Percentiles rank a stretch among this genome's conserved stretches.
Evolutionary conservation across 331 rosid genomes (phyloP).

Genomic region (Cydonia oblonga): DNA sequence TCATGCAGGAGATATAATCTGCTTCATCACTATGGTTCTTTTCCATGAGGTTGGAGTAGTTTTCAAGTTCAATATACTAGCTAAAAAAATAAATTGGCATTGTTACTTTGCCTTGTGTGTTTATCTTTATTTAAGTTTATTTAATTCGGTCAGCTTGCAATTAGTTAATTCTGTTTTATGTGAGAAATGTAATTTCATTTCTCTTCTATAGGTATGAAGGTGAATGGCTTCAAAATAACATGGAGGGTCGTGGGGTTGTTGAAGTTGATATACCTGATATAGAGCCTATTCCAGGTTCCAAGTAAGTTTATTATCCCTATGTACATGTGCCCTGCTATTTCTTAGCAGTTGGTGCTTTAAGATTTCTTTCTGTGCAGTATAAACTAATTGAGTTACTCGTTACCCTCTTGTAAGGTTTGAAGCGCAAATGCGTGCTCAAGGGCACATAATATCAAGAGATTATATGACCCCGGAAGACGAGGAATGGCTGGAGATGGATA

Average conservation of each 20-base stretch:
- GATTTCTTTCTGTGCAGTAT: conserved; percentile 2
- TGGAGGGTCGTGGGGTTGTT: conserved; percentile 89
- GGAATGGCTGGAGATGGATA: conserved; percentile 92
- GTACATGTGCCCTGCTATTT: not conserved
- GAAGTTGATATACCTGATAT: conserved; percentile 85
- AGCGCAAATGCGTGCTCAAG: conserved; percentile 79
- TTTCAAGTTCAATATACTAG: not conserved
- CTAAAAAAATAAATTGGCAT: not conserved
- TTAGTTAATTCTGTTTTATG: conserved; percentile 8
- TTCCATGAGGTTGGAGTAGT: not conserved
- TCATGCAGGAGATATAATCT: not conserved
- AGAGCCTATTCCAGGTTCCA: conserved; percentile 89
- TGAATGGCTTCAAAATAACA: conserved; percentile 82
- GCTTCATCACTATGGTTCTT: not conserved
- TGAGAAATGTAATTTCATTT: conserved; percentile 5
- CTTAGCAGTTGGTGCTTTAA: not conserved
- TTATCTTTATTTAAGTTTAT: not conserved
- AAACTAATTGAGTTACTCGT: conserved; percentile 17
- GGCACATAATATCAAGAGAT: conserved; percentile 65
- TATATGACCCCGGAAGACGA: conserved; percentile 68
- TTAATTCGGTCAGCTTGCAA: not conserved
- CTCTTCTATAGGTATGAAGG: conserved; percentile 72
- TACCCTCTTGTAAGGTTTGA: conserved; percentile 53
- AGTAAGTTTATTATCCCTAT: conserved; percentile 37
- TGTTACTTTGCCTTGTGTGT: not conserved